Evolutionary conservation across 495 filamentous ascomycete species (phyloP).

Genomic region (Penicillium ucsense): DNA sequence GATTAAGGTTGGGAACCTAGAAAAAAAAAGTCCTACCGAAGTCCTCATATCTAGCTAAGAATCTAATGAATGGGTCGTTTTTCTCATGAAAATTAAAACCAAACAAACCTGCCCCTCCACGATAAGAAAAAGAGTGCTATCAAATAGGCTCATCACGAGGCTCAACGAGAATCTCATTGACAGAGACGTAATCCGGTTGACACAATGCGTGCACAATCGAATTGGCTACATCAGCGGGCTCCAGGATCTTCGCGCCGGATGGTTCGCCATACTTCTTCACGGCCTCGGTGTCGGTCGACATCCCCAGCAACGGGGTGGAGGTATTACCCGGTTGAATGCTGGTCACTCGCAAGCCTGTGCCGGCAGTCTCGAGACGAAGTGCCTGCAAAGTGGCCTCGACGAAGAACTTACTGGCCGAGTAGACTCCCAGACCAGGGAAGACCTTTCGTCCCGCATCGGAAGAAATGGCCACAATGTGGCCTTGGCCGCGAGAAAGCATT

Average conservation of each 20-base stretch:
- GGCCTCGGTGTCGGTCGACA: constrained; percentile 58
- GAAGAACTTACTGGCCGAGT: constrained; percentile 65
- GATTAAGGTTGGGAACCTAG: too few relatives aligned
- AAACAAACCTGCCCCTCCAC: too few relatives aligned
- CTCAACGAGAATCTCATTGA: constrained; percentile 65
- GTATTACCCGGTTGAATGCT: constrained; percentile 60
- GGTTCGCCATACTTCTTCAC: constrained; percentile 62
- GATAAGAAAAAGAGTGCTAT: not conserved
- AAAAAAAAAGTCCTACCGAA: too few relatives aligned
- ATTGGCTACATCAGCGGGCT: constrained; percentile 52
- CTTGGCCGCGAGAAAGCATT: constrained; percentile 51
- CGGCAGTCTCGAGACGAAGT: constrained; percentile 56
- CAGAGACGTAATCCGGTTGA: constrained; percentile 56
- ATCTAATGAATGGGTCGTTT: too few relatives aligned
- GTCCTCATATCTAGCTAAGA: too few relatives aligned
- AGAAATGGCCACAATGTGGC: constrained; percentile 60
- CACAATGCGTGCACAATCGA: constrained; percentile 54
- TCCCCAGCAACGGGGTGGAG: constrained; percentile 50
- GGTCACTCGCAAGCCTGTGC: constrained; percentile 53
- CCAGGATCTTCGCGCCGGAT: constrained; percentile 52
- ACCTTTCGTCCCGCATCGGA: constrained; percentile 62
- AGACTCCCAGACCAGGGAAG: constrained; percentile 64
- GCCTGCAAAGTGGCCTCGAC: constrained; percentile 60
- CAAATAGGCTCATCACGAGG: constrained; percentile 62
- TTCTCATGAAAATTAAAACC: too few relatives aligned